These are phyloP conservation scores for Ligustrum vulgare DNA, from an alignment of 257 asterid species.

Conservation along the genomic window DNA sequence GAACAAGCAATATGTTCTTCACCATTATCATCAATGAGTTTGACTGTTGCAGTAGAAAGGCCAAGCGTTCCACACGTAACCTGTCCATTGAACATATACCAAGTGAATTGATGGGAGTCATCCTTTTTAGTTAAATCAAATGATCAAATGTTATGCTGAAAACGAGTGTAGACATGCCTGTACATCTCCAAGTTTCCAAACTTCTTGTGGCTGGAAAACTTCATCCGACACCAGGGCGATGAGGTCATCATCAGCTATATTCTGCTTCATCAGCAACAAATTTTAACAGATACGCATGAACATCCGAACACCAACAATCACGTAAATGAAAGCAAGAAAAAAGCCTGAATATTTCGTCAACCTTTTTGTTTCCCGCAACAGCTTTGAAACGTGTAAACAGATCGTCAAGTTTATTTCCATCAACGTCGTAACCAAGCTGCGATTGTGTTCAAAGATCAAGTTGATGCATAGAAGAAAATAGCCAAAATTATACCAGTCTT, in stretches of 20 bases:
- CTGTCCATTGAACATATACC: constrained; percentile 36
- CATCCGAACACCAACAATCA: background rate
- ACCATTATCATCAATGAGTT: constrained; percentile 65
- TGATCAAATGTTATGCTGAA: constrained; percentile 11
- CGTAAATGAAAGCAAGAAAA: background rate
- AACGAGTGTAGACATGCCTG: constrained; percentile 50
- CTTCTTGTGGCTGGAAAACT: constrained; percentile 79
- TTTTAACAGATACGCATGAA: constrained; percentile 2
- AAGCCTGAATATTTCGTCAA: constrained; percentile 23
- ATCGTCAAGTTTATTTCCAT: constrained; percentile 82
- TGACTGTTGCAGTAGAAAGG: constrained; percentile 94
- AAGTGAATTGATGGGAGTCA: constrained; percentile 16
- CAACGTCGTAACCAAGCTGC: constrained; percentile 92
- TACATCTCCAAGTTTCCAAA: constrained; percentile 78
- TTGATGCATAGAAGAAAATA: constrained; percentile 15
- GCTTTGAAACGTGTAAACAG: constrained; percentile 88
- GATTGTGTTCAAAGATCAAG: constrained; percentile 23
- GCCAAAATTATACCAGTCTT: constrained; percentile 1
- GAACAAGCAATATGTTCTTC: constrained; percentile 72
- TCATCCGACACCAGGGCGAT: constrained; percentile 81
- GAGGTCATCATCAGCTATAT: constrained; percentile 75
- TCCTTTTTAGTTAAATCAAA: constrained; percentile 8
- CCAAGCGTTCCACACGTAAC: constrained; percentile 91
- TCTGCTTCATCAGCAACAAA: constrained; percentile 41
- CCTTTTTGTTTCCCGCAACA: constrained; percentile 96